These are phyloP conservation scores for Medakamo hakoo DNA, from an alignment of 139 green algal genomes.

Conservation along the genomic window DNA sequence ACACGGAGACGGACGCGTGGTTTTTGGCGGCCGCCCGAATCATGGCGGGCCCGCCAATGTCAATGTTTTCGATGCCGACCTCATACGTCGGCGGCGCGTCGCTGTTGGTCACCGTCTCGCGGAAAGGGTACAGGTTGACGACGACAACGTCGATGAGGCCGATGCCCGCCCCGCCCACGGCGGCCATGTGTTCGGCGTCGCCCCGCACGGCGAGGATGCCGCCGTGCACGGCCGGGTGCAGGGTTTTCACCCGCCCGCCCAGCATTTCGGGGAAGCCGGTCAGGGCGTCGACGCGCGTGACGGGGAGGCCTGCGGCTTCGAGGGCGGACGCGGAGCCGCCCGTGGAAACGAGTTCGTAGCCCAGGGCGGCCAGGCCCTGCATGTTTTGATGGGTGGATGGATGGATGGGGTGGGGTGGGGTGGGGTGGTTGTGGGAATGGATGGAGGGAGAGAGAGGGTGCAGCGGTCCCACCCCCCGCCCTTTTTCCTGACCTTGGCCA, in stretches of 20 bases:
- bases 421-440: not conserved
- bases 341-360: slow-evolving; percentile 89
- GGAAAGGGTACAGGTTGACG: slow-evolving; percentile 98
- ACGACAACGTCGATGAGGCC: slow-evolving; percentile 87
- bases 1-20: slow-evolving; percentile 59
- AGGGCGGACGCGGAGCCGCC: slow-evolving; percentile 80
- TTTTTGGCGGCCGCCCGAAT: slow-evolving; percentile 92
- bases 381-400: not conserved
- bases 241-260: slow-evolving; percentile 92
- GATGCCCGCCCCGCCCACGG: slow-evolving; percentile 75
- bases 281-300: slow-evolving; percentile 73
- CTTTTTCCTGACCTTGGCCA: slow-evolving; percentile 48
- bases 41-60: slow-evolving; percentile 97
- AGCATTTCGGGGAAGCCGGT: slow-evolving; percentile 98
- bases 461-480: not conserved
- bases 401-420: no score
- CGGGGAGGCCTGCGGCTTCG: slow-evolving; percentile 51
- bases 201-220: slow-evolving; percentile 87
- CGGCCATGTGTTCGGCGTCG: slow-evolving; percentile 62
- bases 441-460: not conserved
- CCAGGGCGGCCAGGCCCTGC: slow-evolving; percentile 61
- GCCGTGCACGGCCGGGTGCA: slow-evolving; percentile 92
- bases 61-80: slow-evolving; percentile 93
- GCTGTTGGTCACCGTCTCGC: slow-evolving; percentile 71
- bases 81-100: slow-evolving; percentile 50